Percentiles rank a stretch among this genome's conserved stretches.
phyloP scores from a whole-genome alignment of 129 eudicot genomes.

The Oenanthe sinensis region DNA sequence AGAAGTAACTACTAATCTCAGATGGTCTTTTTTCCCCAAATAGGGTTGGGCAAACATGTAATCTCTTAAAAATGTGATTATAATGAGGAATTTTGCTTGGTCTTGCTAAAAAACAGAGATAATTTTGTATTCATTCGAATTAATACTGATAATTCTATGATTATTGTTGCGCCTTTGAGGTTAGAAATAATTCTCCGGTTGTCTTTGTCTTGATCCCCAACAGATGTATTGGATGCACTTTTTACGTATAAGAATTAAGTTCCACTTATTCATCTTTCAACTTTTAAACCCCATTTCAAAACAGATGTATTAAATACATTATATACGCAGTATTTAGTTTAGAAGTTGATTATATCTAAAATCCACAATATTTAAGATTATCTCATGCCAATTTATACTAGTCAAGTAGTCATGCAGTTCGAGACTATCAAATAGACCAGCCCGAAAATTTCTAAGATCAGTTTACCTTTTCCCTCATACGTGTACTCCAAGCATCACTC shows the following conservation, averaged over 20 bases:
- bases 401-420: background rate
- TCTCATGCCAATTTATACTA: background rate
- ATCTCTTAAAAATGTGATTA: background rate
- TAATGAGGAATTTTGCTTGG: background rate
- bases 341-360: background rate
- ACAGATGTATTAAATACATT: background rate
- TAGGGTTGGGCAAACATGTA: background rate
- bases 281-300: background rate
- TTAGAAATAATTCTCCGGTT: background rate
- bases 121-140: background rate
- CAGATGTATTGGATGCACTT: background rate
- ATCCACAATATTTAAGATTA: background rate
- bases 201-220: background rate
- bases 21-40: background rate
- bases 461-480: constrained; percentile 89
- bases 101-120: background rate
- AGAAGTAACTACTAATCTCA: background rate
- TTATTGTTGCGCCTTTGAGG: background rate
- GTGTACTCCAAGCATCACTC: constrained; percentile 92
- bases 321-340: background rate
- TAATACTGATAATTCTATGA: background rate
- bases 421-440: background rate
- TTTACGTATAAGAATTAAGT: background rate
- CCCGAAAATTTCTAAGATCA: background rate
- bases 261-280: background rate